phyloP scores from a whole-genome alignment of 2,329 filamentous ascomycete species.

The Malbranchea cinnamomea region DNA sequence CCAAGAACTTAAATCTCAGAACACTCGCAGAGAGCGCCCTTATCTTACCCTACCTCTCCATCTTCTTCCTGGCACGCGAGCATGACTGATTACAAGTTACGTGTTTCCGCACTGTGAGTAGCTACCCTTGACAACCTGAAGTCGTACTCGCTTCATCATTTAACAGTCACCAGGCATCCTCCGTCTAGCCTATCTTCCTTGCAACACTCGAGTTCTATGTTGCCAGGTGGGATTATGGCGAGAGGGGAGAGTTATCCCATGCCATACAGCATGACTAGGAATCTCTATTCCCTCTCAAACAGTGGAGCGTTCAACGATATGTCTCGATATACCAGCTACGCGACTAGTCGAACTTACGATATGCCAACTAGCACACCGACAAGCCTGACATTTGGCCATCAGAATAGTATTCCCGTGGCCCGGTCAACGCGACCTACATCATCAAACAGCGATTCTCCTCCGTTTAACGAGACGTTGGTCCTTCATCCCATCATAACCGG shows the following conservation, averaged over 20 bases:
- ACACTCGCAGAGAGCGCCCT: too few relatives aligned
- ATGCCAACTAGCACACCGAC: constrained; percentile 18
- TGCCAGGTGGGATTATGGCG: constrained; percentile 18
- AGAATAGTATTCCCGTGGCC: constrained; percentile 13
- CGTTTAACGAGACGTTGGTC: constrained; percentile 26
- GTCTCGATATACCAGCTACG: constrained; percentile 20
- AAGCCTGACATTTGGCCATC: constrained; percentile 17
- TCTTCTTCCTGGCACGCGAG: constrained; percentile 20
- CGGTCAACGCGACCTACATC: constrained; percentile 16
- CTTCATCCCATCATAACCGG: constrained; percentile 22
- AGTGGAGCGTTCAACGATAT: constrained; percentile 19
- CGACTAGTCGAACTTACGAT: constrained; percentile 19
- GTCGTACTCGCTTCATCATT: neutral
- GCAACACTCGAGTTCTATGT: too few relatives aligned
- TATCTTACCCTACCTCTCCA: constrained; percentile 21
- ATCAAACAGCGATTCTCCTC: constrained; percentile 25
- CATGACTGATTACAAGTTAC: constrained; percentile 23
- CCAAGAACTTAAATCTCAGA: too few relatives aligned
- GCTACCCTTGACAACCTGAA: neutral
- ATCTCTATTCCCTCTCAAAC: constrained; percentile 17
- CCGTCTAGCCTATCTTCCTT: constrained; percentile 30
- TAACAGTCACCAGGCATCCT: constrained; percentile 6
- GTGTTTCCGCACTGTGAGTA: constrained; percentile 27
- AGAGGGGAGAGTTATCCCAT: constrained; percentile 25
- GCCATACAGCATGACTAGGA: constrained; percentile 20